Percentiles rank a stretch among this genome's conserved stretches.
phyloP scores from a whole-genome alignment of 2,329 filamentous ascomycete species.

The Diaporthe sp. region DNA sequence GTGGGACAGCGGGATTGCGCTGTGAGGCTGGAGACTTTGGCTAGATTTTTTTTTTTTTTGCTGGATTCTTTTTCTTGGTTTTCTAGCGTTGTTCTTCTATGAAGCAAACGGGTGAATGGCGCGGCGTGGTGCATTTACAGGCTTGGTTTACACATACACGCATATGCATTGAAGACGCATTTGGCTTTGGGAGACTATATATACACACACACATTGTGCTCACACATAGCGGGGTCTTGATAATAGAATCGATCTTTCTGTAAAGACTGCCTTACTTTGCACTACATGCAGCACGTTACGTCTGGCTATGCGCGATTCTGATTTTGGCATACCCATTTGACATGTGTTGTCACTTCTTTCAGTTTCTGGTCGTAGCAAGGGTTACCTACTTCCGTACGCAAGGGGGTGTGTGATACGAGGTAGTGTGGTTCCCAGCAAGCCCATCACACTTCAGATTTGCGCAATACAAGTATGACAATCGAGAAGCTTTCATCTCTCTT shows the following conservation, averaged over 20 bases:
- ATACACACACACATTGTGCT: too few relatives aligned
- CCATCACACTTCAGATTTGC: not conserved
- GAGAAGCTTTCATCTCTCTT: not conserved
- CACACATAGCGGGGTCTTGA: not conserved
- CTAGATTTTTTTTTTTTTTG: not conserved
- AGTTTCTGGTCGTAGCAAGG: not conserved
- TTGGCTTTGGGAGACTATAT: not conserved
- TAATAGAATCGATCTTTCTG: not conserved
- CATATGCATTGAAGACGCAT: not conserved
- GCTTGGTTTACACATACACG: not conserved
- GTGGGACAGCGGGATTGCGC: conserved; percentile 63
- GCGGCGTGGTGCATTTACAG: conserved; percentile 7
- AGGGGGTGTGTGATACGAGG: too few relatives aligned
- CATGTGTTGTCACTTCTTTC: too few relatives aligned
- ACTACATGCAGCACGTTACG: too few relatives aligned
- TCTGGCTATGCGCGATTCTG: not conserved
- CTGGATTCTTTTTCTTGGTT: not conserved
- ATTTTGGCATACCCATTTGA: not conserved
- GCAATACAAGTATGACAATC: not conserved
- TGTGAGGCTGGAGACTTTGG: conserved; percentile 43
- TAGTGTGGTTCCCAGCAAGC: not conserved
- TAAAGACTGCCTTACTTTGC: not conserved
- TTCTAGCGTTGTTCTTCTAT: not conserved
- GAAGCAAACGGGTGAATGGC: not conserved
- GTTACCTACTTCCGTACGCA: too few relatives aligned